Evolutionary conservation across 306 rosid genomes (phyloP), one percentile per base, ranked within the genome.

Genomic region (Castanea sativa): DNA sequence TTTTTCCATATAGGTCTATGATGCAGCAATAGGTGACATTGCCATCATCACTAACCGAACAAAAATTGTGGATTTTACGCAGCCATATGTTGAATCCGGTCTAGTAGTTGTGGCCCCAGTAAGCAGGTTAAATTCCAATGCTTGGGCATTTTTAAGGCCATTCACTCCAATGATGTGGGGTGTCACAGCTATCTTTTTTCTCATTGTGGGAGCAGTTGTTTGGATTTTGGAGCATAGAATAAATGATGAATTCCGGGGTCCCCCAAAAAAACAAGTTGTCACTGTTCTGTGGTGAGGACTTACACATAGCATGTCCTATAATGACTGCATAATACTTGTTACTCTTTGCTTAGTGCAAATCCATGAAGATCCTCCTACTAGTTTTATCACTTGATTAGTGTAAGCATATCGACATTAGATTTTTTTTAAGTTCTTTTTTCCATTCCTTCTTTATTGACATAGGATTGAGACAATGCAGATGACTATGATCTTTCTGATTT

Each of bases 181-280:
- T 29, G 84, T 88, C 76, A 96, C 96, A 4, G 99, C 96, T 56
- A 6, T 61, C 35, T 91, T 87, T 83, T 93, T 96, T 86, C 80
- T 96, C 51, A 29, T 90, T 55, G 83, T 93, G 16, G 99, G 99
- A 83, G 88, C 91, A 53, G 97, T 83, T 75, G 87, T 96, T 82
- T 96, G 99, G 99, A 85, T 93, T 79, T 86, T 96, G 87, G 99
- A 96, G 91, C 99, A 96, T 81, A 88, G 98, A 79, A 84, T 75
- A 76, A 96, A 96, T 57, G 97, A 91, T 80, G 97, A 93, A 0
- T 95, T 95, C 69, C 92, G 99, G 16, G 99, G 99, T 60, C 97
- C 99, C 82, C 99, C 99, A 3, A 93, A 67, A 80, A 86, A 65
- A 83, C 99, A 95, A 87, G 5, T 87, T 13, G 79, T 89, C 67